Evolutionary conservation across 108 stramenopile genomes (phyloP).

Genomic region (Pseudonitzschia delicatissima): DNA sequence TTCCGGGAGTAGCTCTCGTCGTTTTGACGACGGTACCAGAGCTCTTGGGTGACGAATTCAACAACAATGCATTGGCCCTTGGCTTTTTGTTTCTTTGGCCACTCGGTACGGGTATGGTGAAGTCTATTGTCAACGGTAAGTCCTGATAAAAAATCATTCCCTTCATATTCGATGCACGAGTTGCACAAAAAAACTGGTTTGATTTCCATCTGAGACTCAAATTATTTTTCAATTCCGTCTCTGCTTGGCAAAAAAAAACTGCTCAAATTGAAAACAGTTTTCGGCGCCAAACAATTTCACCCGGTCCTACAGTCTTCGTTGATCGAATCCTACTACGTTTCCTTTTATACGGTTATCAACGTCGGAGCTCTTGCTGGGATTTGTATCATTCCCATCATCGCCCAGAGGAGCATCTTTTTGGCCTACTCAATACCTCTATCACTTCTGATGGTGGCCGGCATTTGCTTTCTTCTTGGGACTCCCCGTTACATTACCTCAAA

Average conservation of each 20-base stretch:
- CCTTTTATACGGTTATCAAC: conserved; percentile 83
- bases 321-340: conserved; percentile 71
- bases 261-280: conserved; percentile 28
- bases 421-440: conserved; percentile 64
- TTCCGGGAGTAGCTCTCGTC: conserved; percentile 67
- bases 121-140: conserved; percentile 61
- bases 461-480: conserved; percentile 45
- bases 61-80: conserved; percentile 29
- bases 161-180: too few species aligned
- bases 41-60: conserved; percentile 52
- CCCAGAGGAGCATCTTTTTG: conserved; percentile 54
- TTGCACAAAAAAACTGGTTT: too few species aligned
- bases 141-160: too few species aligned
- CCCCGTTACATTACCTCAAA: conserved; percentile 48
- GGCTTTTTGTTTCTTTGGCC: conserved; percentile 65
- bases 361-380: conserved; percentile 70
- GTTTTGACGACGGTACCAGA: conserved; percentile 65
- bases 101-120: conserved; percentile 72
- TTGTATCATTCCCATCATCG: conserved; percentile 60
- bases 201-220: too few species aligned
- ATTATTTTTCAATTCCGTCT: too few species aligned
- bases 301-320: conserved; percentile 62
- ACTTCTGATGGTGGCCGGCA: conserved; percentile 45
- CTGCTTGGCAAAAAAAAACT: too few species aligned
- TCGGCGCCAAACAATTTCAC: conserved; percentile 82